Percentiles rank a stretch among this genome's conserved stretches.
phyloP scores from a whole-genome alignment of 169 alveolate genomes.

The Plasmodium knowlesi region DNA sequence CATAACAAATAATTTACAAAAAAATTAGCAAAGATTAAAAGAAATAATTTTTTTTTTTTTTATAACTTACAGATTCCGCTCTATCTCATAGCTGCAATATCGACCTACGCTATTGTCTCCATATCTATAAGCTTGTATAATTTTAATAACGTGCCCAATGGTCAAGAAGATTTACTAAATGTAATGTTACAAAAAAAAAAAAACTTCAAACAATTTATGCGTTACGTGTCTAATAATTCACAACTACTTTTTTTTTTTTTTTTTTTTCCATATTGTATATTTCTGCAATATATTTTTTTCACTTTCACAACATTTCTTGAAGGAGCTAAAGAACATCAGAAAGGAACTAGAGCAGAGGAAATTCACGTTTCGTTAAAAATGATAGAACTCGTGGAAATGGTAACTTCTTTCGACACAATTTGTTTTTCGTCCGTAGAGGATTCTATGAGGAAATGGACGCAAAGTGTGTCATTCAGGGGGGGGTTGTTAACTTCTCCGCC shows the following conservation, averaged over 20 bases:
- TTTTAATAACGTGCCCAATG: conserved; percentile 64
- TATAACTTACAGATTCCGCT: conserved; percentile 52
- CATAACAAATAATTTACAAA: neutral
- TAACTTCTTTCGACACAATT: neutral
- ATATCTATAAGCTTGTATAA: conserved; percentile 61
- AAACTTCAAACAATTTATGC: neutral
- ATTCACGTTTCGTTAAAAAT: conserved; percentile 26
- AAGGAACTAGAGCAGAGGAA: conserved; percentile 52
- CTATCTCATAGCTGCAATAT: conserved; percentile 20
- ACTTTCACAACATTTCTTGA: conserved; percentile 4
- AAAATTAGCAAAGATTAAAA: conserved; percentile 9
- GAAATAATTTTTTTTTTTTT: conserved; percentile 7
- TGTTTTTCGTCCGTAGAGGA: neutral
- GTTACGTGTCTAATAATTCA: neutral
- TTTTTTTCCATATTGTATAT: neutral
- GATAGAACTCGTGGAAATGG: neutral
- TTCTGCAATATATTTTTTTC: neutral
- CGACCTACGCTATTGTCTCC: conserved; percentile 16
- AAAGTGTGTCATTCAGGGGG: neutral
- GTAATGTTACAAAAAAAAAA: conserved; percentile 29
- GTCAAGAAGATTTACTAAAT: conserved; percentile 24
- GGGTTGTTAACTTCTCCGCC: neutral
- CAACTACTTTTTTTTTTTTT: neutral
- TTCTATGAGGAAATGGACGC: neutral
- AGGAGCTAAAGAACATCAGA: conserved; percentile 48